Conservation (phyloP, 1,139 yeast genomes). For the Kodamaea derodonti region DNA sequence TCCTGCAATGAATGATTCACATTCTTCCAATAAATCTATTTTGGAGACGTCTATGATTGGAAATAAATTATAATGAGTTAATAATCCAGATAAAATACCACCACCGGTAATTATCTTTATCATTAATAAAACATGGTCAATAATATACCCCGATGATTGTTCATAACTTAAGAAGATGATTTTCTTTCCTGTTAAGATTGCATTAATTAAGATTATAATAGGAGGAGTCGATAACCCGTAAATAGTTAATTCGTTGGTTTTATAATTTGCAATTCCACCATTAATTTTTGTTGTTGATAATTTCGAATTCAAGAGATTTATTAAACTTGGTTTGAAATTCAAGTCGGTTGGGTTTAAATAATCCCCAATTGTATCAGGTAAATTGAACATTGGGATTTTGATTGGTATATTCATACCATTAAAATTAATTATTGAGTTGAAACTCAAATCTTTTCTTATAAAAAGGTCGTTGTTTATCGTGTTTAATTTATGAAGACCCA, state of each 20-base stretch:
- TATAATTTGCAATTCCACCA: slow-evolving; percentile 10
- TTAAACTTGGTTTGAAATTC: slow-evolving; percentile 40
- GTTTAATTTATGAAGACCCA: slow-evolving; percentile 35
- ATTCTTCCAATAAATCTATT: slow-evolving; percentile 50
- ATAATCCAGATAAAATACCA: slow-evolving; percentile 51
- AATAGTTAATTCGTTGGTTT: slow-evolving; percentile 41
- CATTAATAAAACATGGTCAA: slow-evolving; percentile 52
- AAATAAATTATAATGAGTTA: slow-evolving; percentile 46
- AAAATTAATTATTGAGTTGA: slow-evolving; percentile 36
- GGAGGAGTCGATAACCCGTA: slow-evolving; percentile 61
- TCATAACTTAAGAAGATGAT: slow-evolving; percentile 54
- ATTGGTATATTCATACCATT: slow-evolving; percentile 43
- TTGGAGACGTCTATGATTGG: slow-evolving; percentile 64
- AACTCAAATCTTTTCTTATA: slow-evolving; percentile 43
- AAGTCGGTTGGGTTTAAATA: slow-evolving; percentile 46
- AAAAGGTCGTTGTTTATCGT: slow-evolving; percentile 29
- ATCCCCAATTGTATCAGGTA: slow-evolving; percentile 43
- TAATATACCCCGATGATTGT: slow-evolving; percentile 51
- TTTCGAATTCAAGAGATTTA: slow-evolving; percentile 34
- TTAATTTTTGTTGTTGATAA: slow-evolving; percentile 22
- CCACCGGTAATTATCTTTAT: slow-evolving; percentile 57
- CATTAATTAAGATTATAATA: slow-evolving; percentile 51
- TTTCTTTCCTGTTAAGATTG: slow-evolving; percentile 55
- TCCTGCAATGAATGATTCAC: slow-evolving; percentile 60
- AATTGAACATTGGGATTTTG: slow-evolving; percentile 37